Evolutionary conservation across 2,329 filamentous ascomycete genomes (phyloP), one percentile per base, ranked within the genome.

Genomic region (Aspergillus terreus): DNA sequence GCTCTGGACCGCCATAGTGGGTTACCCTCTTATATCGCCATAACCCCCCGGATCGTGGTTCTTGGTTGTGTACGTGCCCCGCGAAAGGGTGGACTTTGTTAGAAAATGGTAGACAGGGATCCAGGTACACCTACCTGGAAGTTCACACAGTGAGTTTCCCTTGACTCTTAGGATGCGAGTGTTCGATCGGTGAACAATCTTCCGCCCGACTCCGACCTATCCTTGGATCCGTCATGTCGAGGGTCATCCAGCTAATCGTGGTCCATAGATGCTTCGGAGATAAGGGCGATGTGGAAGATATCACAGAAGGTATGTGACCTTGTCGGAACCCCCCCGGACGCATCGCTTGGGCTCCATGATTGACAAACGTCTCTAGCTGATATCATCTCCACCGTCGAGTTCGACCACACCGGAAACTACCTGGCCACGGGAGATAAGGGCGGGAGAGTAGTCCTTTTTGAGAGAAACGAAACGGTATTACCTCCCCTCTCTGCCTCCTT

Each of bases 271-370:
- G 94, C 80, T 99, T 99, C 77, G 94, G 94, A 75, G 94, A 99
- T 79, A 99, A 99, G 78, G 94, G 94, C 65, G 94, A 99, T 78
- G 92, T 99, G 62, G 94, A 97, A 76, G 92, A 96, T 74, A 96
- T 96, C 73, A 96, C 92, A 76, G 92, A 96, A 86, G 89, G 90
- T 92, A 79, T 44, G 25, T 14, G 40, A 21, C 4, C 6, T 21
- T 15, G 40, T 12, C 40, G 15, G 19, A 14, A 14, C 15, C 32
- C 33, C 7, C 45, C 25, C 7, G 25, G 27, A 36, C 23, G 4
- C n/a, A n/a, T 19, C 2, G 15, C 23, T 11, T 47, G 27, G 14
- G 11, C 33, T 11, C 21, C 9, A 43, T 49, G 27, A 41, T 47
- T 40, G 40, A 50, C 41, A 43, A 23, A 14, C 45, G 45, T 49